phyloP scores from a whole-genome alignment of 371 early-diverging fungal genomes.

The Mucor indicus region DNA sequence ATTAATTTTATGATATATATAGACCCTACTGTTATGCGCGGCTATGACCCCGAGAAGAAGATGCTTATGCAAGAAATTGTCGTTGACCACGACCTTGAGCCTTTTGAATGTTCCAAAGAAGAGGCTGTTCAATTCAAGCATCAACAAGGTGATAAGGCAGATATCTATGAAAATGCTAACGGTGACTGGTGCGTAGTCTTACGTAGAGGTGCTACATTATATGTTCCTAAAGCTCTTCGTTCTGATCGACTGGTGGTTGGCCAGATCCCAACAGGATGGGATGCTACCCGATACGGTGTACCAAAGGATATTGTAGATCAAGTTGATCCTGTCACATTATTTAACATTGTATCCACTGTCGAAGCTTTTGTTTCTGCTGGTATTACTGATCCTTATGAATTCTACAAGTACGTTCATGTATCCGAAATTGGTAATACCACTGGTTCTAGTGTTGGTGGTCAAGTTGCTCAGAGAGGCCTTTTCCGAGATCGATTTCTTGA shows the following conservation, averaged over 20 bases:
- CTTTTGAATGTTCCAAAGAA: constrained; percentile 88
- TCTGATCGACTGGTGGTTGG: constrained; percentile 94
- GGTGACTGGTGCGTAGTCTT: constrained; percentile 80
- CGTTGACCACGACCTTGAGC: constrained; percentile 88
- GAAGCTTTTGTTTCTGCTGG: constrained; percentile 90
- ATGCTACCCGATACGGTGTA: constrained; percentile 88
- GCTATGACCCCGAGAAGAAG: constrained; percentile 91
- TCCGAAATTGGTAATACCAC: constrained; percentile 88
- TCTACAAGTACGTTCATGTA: constrained; percentile 93
- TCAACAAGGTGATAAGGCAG: constrained; percentile 84
- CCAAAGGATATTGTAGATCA: constrained; percentile 88
- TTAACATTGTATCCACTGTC: constrained; percentile 84
- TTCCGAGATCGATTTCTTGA: constrained; percentile 78
- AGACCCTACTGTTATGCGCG: constrained; percentile 85
- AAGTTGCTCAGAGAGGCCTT: constrained; percentile 71
- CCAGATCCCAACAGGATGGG: constrained; percentile 95
- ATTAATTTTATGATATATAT: neutral
- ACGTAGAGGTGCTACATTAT: constrained; percentile 84
- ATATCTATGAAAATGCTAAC: constrained; percentile 66
- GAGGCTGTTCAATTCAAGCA: constrained; percentile 90
- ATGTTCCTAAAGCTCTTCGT: constrained; percentile 91
- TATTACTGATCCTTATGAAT: constrained; percentile 95
- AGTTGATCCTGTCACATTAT: constrained; percentile 87
- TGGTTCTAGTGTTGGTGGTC: constrained; percentile 87
- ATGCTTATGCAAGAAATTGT: constrained; percentile 89